A percentile compares a stretch with the other conserved stretches of the same genome.
These are phyloP conservation scores for Ogataea salicorniae DNA, from an alignment of 805 yeast genomes.

Conservation along the genomic window DNA sequence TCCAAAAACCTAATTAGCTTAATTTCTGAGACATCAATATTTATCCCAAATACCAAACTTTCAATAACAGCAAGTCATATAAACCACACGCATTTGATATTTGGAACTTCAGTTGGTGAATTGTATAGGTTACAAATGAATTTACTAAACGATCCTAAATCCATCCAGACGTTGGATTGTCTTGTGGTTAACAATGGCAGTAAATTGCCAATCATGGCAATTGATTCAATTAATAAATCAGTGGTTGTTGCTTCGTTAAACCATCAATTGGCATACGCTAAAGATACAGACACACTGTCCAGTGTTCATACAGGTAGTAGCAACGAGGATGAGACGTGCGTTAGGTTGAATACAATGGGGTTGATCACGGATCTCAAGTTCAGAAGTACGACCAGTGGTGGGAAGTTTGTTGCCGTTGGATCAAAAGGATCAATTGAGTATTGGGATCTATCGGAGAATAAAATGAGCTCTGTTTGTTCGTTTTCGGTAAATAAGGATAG, in stretches of 20 bases:
- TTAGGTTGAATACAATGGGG: slow-evolving; percentile 2
- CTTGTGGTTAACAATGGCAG: background rate
- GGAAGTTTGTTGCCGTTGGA: slow-evolving; percentile 12
- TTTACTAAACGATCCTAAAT: slow-evolving; percentile 7
- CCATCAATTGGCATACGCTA: slow-evolving; percentile 4
- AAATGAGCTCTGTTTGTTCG: slow-evolving; percentile 21
- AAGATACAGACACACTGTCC: no score
- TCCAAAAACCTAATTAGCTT: slow-evolving; percentile 21
- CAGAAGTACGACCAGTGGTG: slow-evolving; percentile 1
- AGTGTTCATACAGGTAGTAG: no score
- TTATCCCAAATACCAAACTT: background rate
- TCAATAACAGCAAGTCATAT: slow-evolving; percentile 17
- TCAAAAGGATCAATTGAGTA: slow-evolving; percentile 18
- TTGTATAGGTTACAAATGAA: slow-evolving; percentile 11
- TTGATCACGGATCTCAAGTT: slow-evolving; percentile 11
- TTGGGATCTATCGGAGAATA: slow-evolving; percentile 33
- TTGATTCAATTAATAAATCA: slow-evolving; percentile 9
- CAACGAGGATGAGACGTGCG: background rate
- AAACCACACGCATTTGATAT: slow-evolving; percentile 14
- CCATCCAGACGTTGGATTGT: background rate
- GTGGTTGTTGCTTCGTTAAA: slow-evolving; percentile 8
- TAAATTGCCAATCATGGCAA: slow-evolving; percentile 17
- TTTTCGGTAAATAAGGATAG: slow-evolving; percentile 1
- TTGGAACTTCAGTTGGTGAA: slow-evolving; percentile 23
- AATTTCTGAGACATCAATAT: slow-evolving; percentile 7